A percentile compares a stretch with the other conserved stretches of the same genome.
phyloP scores from a whole-genome alignment of 768 basidiomycete species.

The Mycena olivaceomarginata region DNA sequence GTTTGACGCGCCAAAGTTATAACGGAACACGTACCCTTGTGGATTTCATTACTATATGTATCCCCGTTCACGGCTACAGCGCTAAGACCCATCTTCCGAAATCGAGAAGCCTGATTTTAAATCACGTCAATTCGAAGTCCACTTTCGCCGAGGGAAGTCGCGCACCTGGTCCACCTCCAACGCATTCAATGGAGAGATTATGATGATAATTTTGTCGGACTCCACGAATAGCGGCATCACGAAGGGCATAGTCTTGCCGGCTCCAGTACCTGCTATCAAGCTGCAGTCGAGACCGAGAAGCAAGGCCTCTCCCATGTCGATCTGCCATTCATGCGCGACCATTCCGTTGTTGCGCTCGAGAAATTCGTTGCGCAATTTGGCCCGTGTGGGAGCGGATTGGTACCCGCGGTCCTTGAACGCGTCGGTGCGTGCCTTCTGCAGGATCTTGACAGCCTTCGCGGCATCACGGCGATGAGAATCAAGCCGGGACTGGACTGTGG shows the following conservation, averaged over 20 bases:
- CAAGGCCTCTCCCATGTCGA: conserved; percentile 48
- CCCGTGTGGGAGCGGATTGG: conserved; percentile 19
- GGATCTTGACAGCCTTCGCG: not conserved
- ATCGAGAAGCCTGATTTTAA: conserved; percentile 26
- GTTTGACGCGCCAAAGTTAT: not conserved
- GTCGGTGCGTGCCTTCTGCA: conserved; percentile 27
- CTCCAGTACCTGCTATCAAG: conserved; percentile 44
- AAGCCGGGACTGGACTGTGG: not conserved
- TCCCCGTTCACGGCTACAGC: conserved; percentile 42
- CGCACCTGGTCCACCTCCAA: conserved; percentile 44
- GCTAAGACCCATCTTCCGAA: conserved; percentile 35
- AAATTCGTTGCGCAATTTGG: conserved; percentile 28
- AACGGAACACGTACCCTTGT: not conserved
- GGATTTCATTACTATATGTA: conserved; percentile 34
- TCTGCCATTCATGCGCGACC: conserved; percentile 48
- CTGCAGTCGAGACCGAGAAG: conserved; percentile 44
- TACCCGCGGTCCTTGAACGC: conserved; percentile 29
- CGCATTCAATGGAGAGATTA: conserved; percentile 47
- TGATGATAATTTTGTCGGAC: conserved; percentile 30
- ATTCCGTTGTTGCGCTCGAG: conserved; percentile 24
- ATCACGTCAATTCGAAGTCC: not conserved
- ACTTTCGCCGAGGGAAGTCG: too few relatives aligned
- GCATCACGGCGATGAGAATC: conserved; percentile 20
- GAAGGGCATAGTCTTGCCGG: conserved; percentile 48
- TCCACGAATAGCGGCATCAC: conserved; percentile 42